Evolutionary conservation across 192 early-diverging fungal genomes (phyloP).

Genomic region (Coemansia sp.): DNA sequence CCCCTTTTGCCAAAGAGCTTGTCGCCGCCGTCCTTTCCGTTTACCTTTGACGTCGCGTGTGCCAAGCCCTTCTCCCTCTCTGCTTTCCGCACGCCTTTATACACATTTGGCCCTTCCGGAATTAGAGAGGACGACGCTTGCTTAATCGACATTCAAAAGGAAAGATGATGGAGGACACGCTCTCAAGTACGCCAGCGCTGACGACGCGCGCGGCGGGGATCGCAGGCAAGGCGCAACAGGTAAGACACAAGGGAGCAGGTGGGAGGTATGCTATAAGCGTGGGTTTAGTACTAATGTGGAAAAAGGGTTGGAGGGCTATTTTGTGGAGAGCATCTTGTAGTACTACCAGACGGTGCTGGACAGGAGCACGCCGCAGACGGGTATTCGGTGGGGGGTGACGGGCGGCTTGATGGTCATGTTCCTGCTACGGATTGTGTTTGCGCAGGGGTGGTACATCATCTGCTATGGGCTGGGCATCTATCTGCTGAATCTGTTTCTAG

Average conservation of each 20-base stretch:
- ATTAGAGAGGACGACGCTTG: no score
- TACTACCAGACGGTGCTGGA: constrained; percentile 77
- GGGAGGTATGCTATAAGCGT: background rate
- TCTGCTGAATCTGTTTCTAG: constrained; percentile 89
- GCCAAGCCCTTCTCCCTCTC: background rate
- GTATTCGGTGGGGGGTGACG: constrained; percentile 72
- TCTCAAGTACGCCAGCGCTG: constrained; percentile 31
- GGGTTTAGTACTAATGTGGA: background rate
- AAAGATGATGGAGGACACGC: constrained; percentile 47
- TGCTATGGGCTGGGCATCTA: constrained; percentile 94
- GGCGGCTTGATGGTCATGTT: constrained; percentile 58
- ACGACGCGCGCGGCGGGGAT: constrained; percentile 37
- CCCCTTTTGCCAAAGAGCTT: no score
- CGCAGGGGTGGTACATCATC: constrained; percentile 95
- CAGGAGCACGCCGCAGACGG: constrained; percentile 67
- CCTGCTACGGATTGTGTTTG: constrained; percentile 68
- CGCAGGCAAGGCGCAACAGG: constrained; percentile 22
- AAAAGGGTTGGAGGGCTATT: background rate
- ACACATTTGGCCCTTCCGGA: background rate
- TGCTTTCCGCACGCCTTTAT: background rate
- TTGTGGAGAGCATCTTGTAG: constrained; percentile 29
- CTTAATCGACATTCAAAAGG: background rate
- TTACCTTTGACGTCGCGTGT: background rate
- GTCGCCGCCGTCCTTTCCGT: background rate
- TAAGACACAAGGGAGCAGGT: no score